Evolutionary conservation across 495 filamentous ascomycete species (phyloP).

Genomic region (Penicillium herquei): DNA sequence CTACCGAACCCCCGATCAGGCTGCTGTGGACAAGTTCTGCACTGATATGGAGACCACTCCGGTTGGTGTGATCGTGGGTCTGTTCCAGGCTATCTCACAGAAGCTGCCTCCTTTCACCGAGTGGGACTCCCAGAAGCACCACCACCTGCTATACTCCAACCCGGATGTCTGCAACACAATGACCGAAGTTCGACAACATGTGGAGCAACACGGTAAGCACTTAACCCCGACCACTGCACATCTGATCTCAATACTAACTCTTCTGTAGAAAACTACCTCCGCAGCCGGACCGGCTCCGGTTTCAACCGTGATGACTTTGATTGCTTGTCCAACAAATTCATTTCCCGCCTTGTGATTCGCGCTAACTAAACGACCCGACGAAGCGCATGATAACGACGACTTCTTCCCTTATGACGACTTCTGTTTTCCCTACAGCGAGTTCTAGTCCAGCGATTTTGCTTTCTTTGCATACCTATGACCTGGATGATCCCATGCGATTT

Average conservation of each 20-base stretch:
- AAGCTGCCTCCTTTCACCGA: conserved; percentile 86
- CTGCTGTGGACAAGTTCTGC: conserved; percentile 87
- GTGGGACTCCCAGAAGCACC: conserved; percentile 87
- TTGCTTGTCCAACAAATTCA: conserved; percentile 89
- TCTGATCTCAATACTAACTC: conserved; percentile 22
- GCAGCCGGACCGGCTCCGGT: conserved; percentile 57
- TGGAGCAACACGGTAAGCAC: conserved; percentile 79
- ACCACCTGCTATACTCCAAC: conserved; percentile 83
- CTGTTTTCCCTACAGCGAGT: conserved; percentile 21
- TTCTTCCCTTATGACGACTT: conserved; percentile 17
- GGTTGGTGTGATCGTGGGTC: conserved; percentile 88
- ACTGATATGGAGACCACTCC: conserved; percentile 90
- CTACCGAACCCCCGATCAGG: conserved; percentile 80
- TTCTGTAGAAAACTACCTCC: conserved; percentile 56
- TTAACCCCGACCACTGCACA: not conserved
- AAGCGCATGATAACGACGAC: conserved; percentile 35
- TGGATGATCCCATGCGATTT: conserved; percentile 23
- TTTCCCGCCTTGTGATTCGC: conserved; percentile 90
- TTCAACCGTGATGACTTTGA: conserved; percentile 91
- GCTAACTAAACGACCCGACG: conserved; percentile 66
- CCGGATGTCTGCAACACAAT: conserved; percentile 86
- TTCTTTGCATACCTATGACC: conserved; percentile 15
- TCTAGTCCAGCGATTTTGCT: conserved; percentile 14
- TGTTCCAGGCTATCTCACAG: conserved; percentile 94
- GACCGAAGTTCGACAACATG: conserved; percentile 87